Base-by-base conservation (phyloP, 2,329 filamentous ascomycete genomes). In the Aureobasidium sp. region DNA sequence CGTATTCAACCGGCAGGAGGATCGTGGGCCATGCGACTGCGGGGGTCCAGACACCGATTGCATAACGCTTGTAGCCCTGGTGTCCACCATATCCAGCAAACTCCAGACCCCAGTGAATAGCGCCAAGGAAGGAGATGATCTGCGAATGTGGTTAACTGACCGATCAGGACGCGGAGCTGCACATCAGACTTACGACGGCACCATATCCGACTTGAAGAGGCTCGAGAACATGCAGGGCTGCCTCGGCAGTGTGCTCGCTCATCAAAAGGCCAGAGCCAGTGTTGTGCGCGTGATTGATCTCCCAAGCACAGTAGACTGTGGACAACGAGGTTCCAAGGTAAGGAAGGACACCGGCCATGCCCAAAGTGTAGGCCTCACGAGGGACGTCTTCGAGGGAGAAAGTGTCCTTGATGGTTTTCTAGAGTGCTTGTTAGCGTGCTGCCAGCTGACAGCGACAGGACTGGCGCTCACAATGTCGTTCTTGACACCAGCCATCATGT, bases 41-140 rank as follows among this genome's bases (percentile, higher is more conserved):
- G 0, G 92, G 87, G 6, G 91, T 87, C 49, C 89, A 72, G 15
- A 96, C 85, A 68, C 92, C 92, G 67, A 91, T 85, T n/a, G 85
- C 85, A 73, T 96, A 97, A 65, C 92, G 88, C 68, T 85, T 85
- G 68, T 88, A 90, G 59, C 90, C 88, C 62, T 89, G 87, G 65
- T 82, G 69, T 70, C 84, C 75, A 75, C 87, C 77, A 73, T 81
- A 87, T 77, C 87, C 78, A 56, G 89, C 89, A 74, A 87, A 95
- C 76, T 96, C 91, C 20, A 96, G 81, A 62, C 92, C 92, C 89
- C 93, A 97, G 76, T 97, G 93, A 70, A 96, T 87, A 37, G 92
- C 92, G 48, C 93, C 93, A 1, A 97, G 84, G 80, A 96, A 97
- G 31, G 91, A 96, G 69, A 96, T 89, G 69, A 96, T 94, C 86